Percentiles rank a stretch among this genome's conserved stretches.
phyloP scores from a whole-genome alignment of 495 filamentous ascomycete species.

The Xylaria scruposa region DNA sequence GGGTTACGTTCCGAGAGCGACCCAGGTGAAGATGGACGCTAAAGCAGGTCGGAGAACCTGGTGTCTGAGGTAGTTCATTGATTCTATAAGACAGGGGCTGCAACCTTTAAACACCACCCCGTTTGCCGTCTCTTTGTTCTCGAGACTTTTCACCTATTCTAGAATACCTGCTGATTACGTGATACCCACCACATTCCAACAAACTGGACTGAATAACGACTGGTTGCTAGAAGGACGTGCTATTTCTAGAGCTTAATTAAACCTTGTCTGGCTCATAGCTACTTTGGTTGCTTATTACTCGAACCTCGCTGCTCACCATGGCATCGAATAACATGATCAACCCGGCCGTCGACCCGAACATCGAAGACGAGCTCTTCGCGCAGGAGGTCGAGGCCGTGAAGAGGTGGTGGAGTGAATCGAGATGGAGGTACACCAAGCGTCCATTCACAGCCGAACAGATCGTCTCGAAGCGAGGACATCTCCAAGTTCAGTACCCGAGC shows the following conservation, averaged over 20 bases:
- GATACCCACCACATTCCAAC: conserved; percentile 15
- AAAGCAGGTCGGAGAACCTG: background rate
- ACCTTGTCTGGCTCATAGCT: background rate
- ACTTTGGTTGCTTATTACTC: background rate
- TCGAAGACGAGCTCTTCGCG: conserved; percentile 79
- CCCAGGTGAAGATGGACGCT: background rate
- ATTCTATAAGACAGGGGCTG: background rate
- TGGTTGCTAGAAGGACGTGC: background rate
- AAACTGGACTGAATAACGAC: background rate
- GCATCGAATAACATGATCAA: conserved; percentile 62
- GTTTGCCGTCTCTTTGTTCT: background rate
- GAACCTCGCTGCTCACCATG: conserved; percentile 48
- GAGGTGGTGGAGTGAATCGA: conserved; percentile 89
- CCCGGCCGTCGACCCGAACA: conserved; percentile 62
- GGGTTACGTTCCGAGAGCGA: background rate
- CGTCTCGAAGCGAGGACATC: conserved; percentile 87
- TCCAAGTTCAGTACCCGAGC: conserved; percentile 92
- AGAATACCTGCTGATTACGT: background rate
- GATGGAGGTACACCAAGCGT: conserved; percentile 92
- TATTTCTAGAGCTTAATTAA: background rate
- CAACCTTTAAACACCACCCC: background rate
- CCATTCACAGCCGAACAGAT: conserved; percentile 97
- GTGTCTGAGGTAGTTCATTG: background rate
- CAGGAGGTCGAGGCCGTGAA: conserved; percentile 86
- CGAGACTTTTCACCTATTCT: conserved; percentile 9